Evolutionary conservation across 2,329 filamentous ascomycete genomes (phyloP).

Genomic region (Magnaporthiopsis poae): DNA sequence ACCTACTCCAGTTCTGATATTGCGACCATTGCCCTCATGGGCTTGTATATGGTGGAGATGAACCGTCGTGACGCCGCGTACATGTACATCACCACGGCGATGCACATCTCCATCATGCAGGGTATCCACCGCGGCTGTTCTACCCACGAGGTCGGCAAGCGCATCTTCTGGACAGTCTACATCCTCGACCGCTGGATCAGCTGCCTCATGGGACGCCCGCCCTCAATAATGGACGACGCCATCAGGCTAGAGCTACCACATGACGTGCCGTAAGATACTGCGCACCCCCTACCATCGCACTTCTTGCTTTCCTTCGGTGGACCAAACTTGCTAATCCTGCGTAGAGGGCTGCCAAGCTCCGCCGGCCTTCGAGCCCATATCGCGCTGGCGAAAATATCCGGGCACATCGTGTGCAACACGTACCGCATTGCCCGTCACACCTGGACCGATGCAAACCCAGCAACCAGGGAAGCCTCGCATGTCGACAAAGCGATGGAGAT

Average conservation of each 20-base stretch:
- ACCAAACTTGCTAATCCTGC: constrained; percentile 6
- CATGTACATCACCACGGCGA: constrained; percentile 36
- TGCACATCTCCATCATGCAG: constrained; percentile 37
- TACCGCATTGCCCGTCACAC: constrained; percentile 28
- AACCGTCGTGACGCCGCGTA: constrained; percentile 40
- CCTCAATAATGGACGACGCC: constrained; percentile 36
- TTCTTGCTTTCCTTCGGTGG: background rate
- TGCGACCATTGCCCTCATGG: constrained; percentile 35
- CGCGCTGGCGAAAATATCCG: constrained; percentile 36
- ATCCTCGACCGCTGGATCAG: constrained; percentile 38
- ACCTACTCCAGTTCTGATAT: constrained; percentile 33
- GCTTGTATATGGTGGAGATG: constrained; percentile 36
- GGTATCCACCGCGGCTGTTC: constrained; percentile 35
- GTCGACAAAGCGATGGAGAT: constrained; percentile 30
- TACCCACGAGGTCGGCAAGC: constrained; percentile 32
- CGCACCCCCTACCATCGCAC: too few species aligned
- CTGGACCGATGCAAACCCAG: constrained; percentile 12
- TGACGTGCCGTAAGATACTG: constrained; percentile 28
- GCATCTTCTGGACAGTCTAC: constrained; percentile 43
- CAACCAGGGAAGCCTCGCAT: constrained; percentile 20
- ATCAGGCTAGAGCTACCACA: constrained; percentile 33
- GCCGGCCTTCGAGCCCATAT: constrained; percentile 36
- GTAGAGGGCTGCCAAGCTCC: constrained; percentile 32
- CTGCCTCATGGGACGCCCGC: constrained; percentile 39
- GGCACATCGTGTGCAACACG: constrained; percentile 38